A percentile compares a stretch with the other conserved stretches of the same genome.
phyloP scores from a whole-genome alignment of 495 filamentous ascomycete genomes.

The Podospora didyma region DNA sequence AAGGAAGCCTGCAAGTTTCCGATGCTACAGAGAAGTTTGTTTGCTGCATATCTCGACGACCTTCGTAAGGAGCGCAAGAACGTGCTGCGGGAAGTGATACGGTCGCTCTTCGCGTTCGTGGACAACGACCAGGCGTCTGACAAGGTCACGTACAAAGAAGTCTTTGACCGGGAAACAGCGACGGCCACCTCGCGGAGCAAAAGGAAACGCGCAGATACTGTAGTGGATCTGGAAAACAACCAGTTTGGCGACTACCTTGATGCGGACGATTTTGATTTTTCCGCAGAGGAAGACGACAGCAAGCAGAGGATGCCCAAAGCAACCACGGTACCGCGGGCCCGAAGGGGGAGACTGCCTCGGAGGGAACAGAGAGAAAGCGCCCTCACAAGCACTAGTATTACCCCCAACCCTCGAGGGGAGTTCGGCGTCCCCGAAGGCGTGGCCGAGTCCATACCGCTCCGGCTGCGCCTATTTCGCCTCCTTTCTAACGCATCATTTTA shows the following conservation, averaged over 20 bases:
- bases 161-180: constrained; percentile 46
- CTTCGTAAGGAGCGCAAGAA: constrained; percentile 28
- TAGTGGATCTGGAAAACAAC: constrained; percentile 43
- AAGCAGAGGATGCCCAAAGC: background rate
- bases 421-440: constrained; percentile 37
- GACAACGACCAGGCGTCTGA: constrained; percentile 33
- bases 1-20: constrained; percentile 9
- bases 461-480: constrained; percentile 56
- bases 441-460: constrained; percentile 55
- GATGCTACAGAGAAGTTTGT: constrained; percentile 29
- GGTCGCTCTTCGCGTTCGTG: constrained; percentile 35
- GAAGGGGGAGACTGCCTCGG: background rate
- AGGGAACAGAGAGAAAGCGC: background rate
- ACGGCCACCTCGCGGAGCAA: constrained; percentile 33
- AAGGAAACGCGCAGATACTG: constrained; percentile 42
- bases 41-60: constrained; percentile 24
- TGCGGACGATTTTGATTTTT: constrained; percentile 26
- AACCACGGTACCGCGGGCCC: background rate
- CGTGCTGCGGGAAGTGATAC: constrained; percentile 36
- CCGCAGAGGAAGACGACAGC: constrained; percentile 18
- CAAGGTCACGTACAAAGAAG: constrained; percentile 39
- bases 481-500: constrained; percentile 22
- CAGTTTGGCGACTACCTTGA: constrained; percentile 43
- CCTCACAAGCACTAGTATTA: background rate
- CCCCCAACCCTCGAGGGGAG: background rate